Conservation (phyloP, 2,329 filamentous ascomycete species). For the Pseudocercospora macadamiae region DNA sequence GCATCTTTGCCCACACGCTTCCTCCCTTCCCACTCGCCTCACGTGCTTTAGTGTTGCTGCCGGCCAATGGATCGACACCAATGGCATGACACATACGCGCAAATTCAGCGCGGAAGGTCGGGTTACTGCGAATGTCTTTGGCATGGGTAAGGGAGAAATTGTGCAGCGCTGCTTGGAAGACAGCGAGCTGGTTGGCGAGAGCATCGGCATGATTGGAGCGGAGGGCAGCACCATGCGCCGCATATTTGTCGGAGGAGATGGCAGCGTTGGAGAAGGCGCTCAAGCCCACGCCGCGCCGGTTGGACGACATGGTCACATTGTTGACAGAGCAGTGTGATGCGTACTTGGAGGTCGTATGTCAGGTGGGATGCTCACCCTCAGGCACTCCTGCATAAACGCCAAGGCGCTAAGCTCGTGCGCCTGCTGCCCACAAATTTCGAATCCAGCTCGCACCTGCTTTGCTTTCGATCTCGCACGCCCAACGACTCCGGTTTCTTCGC, state of each 20-base stretch:
- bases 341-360: neutral
- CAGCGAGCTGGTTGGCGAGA: slow-evolving; percentile 87
- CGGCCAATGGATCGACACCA: slow-evolving; percentile 87
- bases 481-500: slow-evolving; percentile 24
- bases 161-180: slow-evolving; percentile 93
- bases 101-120: slow-evolving; percentile 93
- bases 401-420: slow-evolving; percentile 7
- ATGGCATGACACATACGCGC: slow-evolving; percentile 98
- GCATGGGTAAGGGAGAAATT: slow-evolving; percentile 94
- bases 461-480: slow-evolving; percentile 15
- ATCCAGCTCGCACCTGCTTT: slow-evolving; percentile 14
- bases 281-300: slow-evolving; percentile 81
- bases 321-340: neutral
- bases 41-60: slow-evolving; percentile 42
- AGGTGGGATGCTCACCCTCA: neutral
- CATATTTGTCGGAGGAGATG: slow-evolving; percentile 85
- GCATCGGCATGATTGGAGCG: slow-evolving; percentile 81
- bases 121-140: slow-evolving; percentile 93
- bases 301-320: slow-evolving; percentile 45
- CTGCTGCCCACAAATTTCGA: slow-evolving; percentile 21
- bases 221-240: slow-evolving; percentile 84
- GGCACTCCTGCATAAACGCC: slow-evolving; percentile 12
- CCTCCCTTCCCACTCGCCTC: slow-evolving; percentile 54
- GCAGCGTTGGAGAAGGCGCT: slow-evolving; percentile 85
- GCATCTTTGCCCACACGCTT: slow-evolving; percentile 89